A percentile compares a stretch with the other conserved stretches of the same genome.
Evolutionary conservation across 208 protist species (phyloP).

Genomic region (Porcisia hertigi): DNA sequence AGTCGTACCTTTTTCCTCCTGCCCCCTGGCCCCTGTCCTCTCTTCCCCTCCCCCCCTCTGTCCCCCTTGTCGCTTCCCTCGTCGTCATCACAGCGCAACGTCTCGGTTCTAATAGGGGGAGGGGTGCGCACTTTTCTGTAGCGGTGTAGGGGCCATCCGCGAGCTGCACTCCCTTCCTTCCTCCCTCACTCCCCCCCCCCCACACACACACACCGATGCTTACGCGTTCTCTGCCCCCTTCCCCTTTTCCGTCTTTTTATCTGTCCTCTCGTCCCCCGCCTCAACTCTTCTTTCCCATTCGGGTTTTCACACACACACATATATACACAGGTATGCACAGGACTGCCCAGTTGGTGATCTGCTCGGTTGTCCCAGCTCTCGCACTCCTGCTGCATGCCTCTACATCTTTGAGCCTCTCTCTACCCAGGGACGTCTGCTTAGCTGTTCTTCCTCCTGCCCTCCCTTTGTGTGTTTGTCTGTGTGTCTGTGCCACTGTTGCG

Average conservation of each 20-base stretch:
- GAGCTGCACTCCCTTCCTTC: no score
- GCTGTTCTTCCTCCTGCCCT: background rate
- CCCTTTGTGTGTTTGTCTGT: background rate
- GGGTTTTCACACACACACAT: background rate
- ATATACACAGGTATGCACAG: background rate
- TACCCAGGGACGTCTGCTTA: background rate
- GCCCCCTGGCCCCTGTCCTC: no score
- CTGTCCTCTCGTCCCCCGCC: background rate
- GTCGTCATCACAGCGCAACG: no score
- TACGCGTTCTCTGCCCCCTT: no score
- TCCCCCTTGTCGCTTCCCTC: no score
- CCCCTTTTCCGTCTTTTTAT: background rate
- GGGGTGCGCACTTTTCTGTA: no score
- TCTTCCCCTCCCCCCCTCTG: no score
- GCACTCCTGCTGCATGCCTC: background rate
- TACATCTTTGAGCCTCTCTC: background rate
- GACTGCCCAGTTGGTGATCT: background rate
- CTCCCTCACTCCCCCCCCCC: no score
- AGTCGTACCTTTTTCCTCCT: no score
- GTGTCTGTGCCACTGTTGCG: background rate
- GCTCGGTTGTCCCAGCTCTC: background rate
- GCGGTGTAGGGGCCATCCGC: no score
- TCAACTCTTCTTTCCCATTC: background rate
- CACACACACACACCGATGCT: no score
- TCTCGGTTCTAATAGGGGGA: no score